Percentiles rank a stretch among this genome's conserved stretches.
Evolutionary conservation across 2,329 filamentous ascomycete genomes (phyloP).

Genomic region (Colletotrichum truncatum): DNA sequence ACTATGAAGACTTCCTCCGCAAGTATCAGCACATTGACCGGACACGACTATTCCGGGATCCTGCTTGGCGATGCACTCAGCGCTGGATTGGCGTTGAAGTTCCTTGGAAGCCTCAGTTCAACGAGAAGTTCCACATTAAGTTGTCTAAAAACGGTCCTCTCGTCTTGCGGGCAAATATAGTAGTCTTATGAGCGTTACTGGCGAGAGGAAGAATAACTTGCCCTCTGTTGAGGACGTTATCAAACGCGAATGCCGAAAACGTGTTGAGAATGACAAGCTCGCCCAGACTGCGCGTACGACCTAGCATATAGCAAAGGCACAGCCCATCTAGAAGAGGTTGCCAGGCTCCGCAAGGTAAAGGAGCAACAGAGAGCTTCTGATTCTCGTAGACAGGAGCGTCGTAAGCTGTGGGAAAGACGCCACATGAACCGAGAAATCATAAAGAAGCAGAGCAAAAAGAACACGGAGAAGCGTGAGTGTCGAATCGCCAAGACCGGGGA

Average conservation of each 20-base stretch:
- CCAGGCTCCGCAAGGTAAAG: constrained; percentile 58
- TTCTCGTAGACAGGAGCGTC: constrained; percentile 54
- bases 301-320: constrained; percentile 68
- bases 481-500: constrained; percentile 29
- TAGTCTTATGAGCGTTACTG: constrained; percentile 65
- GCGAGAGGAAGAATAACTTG: constrained; percentile 51
- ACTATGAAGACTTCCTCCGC: constrained; percentile 68
- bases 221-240: constrained; percentile 66
- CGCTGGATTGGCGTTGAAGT: constrained; percentile 71
- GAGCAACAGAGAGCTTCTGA: constrained; percentile 58
- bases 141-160: constrained; percentile 65
- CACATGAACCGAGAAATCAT: constrained; percentile 53
- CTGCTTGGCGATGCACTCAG: constrained; percentile 66
- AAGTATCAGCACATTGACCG: constrained; percentile 71
- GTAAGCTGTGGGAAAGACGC: constrained; percentile 59
- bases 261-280: constrained; percentile 66
- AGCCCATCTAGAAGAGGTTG: constrained; percentile 58
- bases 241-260: constrained; percentile 56
- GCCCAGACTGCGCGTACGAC: constrained; percentile 67
- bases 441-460: constrained; percentile 51
- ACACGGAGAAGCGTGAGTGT: constrained; percentile 43
- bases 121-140: constrained; percentile 68
- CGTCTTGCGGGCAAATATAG: constrained; percentile 67
- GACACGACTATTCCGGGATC: constrained; percentile 68
- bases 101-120: constrained; percentile 69